Evolutionary conservation across 495 filamentous ascomycete species (phyloP).

Genomic region (Xylaria telfairii): DNA sequence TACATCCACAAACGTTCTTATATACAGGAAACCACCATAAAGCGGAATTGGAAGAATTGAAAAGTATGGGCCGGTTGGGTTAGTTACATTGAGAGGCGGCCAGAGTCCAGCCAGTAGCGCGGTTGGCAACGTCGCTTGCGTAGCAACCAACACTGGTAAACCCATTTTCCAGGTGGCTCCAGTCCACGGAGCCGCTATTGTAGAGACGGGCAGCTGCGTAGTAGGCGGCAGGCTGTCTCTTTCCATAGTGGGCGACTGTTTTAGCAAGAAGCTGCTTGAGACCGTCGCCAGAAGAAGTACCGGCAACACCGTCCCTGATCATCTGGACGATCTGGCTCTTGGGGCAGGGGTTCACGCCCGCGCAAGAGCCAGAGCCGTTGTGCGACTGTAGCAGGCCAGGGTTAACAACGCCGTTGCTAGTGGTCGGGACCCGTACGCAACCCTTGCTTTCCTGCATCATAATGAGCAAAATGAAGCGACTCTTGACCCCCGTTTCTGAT

Average conservation of each 20-base stretch:
- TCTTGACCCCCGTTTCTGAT: slow-evolving; percentile 47
- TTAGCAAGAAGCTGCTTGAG: slow-evolving; percentile 40
- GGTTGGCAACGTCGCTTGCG: slow-evolving; percentile 62
- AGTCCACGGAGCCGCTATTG: slow-evolving; percentile 61
- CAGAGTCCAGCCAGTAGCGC: slow-evolving; percentile 52
- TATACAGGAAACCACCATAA: no score
- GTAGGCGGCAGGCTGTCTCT: slow-evolving; percentile 32
- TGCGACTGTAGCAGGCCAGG: slow-evolving; percentile 52
- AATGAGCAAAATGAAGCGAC: slow-evolving; percentile 49
- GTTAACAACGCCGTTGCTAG: slow-evolving; percentile 46
- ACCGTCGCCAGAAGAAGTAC: slow-evolving; percentile 45
- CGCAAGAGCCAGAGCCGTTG: slow-evolving; percentile 33
- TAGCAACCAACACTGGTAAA: slow-evolving; percentile 58
- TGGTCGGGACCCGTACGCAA: slow-evolving; percentile 54
- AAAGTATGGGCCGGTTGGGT: no score
- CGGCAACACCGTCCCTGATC: slow-evolving; percentile 47
- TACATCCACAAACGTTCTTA: no score
- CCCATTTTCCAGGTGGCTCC: slow-evolving; percentile 55
- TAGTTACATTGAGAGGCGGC: not conserved
- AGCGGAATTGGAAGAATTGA: no score
- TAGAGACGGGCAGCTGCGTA: slow-evolving; percentile 55
- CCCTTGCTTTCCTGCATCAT: slow-evolving; percentile 67
- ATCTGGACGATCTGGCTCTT: slow-evolving; percentile 37
- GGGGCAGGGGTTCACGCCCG: slow-evolving; percentile 34
- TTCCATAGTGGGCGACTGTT: slow-evolving; percentile 31